These are phyloP conservation scores for Annona squamosa DNA, from an alignment of 164 flowering plant species.

Conservation along the genomic window DNA sequence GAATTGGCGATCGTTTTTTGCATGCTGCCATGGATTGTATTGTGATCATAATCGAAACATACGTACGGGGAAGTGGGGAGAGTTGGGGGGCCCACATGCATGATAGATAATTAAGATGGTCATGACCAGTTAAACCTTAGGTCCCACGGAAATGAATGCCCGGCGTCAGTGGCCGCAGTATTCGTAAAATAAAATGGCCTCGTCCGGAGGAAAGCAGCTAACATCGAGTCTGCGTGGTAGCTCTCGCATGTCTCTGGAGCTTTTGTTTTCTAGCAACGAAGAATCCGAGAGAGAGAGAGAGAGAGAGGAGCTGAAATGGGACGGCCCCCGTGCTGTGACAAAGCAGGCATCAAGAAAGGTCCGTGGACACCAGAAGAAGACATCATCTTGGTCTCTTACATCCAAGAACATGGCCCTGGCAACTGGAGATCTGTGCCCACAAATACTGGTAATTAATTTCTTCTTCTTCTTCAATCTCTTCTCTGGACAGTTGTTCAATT, in stretches of 20 bases:
- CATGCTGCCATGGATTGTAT: too few species aligned
- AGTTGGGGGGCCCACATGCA: too few species aligned
- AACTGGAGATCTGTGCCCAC: conserved; percentile 38
- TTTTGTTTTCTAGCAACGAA: conserved; percentile 7
- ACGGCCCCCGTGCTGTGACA: conserved; percentile 76
- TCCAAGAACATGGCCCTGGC: conserved; percentile 63
- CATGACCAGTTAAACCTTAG: too few species aligned
- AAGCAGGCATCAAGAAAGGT: conserved; percentile 87
- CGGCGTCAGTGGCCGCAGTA: too few species aligned
- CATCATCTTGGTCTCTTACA: conserved; percentile 44
- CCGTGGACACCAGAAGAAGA: conserved; percentile 97
- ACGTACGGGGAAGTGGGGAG: too few species aligned
- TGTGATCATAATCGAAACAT: too few species aligned
- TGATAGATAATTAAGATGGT: too few species aligned
- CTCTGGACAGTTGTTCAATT: neutral
- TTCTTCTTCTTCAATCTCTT: neutral
- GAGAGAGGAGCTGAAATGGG: conserved; percentile 35
- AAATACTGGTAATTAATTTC: conserved; percentile 24
- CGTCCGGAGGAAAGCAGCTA: conserved; percentile 7
- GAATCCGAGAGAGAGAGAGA: conserved; percentile 3
- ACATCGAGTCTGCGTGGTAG: too few species aligned
- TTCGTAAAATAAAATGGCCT: too few species aligned
- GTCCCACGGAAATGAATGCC: too few species aligned
- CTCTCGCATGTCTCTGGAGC: conserved; percentile 22
- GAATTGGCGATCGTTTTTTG: too few species aligned